These are phyloP conservation scores for Pistacia atlantica DNA, from an alignment of 345 rosid species.

Conservation along the genomic window DNA sequence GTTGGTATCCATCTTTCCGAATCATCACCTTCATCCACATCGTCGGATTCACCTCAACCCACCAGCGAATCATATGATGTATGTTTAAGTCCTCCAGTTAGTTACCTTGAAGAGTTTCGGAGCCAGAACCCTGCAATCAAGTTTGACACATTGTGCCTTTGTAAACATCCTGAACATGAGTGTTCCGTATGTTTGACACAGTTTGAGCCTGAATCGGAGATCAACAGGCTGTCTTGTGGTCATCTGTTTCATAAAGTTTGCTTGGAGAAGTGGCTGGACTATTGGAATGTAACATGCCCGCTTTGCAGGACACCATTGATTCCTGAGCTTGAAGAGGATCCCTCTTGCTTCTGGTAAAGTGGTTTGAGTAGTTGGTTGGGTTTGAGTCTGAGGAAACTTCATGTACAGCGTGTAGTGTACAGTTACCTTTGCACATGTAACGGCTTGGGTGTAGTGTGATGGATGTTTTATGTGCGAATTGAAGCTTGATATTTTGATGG, in stretches of 20 bases:
- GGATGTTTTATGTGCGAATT: conserved; percentile 16
- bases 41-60: conserved; percentile 33
- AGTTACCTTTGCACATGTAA: conserved; percentile 15
- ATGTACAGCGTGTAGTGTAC: conserved; percentile 36
- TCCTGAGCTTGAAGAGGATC: conserved; percentile 41
- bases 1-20: conserved; percentile 58
- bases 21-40: conserved; percentile 35
- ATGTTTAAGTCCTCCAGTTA: conserved; percentile 38
- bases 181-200: conserved; percentile 66
- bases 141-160: conserved; percentile 47
- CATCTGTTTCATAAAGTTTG: conserved; percentile 72
- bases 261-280: conserved; percentile 79
- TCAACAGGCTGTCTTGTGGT: conserved; percentile 65
- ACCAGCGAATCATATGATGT: conserved; percentile 44
- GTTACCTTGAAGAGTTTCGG: conserved; percentile 67
- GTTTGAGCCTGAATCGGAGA: conserved; percentile 65
- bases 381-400: conserved; percentile 15
- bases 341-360: conserved; percentile 52
- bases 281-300: conserved; percentile 78
- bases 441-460: conserved; percentile 2
- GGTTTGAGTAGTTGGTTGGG: not conserved
- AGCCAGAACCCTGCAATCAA: conserved; percentile 54
- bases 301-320: conserved; percentile 70
- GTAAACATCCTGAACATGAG: conserved; percentile 54
- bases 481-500: conserved; percentile 17